Conservation (phyloP, 192 early-diverging fungal genomes). For the Cladochytrium replicatum region DNA sequence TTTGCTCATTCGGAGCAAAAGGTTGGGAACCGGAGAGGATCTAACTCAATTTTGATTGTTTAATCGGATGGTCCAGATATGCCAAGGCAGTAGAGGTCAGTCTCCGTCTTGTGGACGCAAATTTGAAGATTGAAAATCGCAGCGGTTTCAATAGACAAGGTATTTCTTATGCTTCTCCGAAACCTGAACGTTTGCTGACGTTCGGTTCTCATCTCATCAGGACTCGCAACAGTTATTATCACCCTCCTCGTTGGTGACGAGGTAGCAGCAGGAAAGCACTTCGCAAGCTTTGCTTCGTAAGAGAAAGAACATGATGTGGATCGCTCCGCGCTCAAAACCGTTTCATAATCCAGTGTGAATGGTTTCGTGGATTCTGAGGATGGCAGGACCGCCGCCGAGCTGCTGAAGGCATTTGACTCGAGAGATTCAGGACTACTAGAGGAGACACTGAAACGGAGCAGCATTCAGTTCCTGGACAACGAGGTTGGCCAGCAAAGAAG, state of each 20-base stretch:
- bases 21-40: slow-evolving; percentile 23
- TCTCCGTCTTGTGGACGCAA: slow-evolving; percentile 35
- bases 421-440: slow-evolving; percentile 50
- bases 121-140: slow-evolving; percentile 43
- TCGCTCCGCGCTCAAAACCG: background rate
- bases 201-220: too few species aligned
- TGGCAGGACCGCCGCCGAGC: slow-evolving; percentile 39
- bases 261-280: slow-evolving; percentile 56
- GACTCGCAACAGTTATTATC: slow-evolving; percentile 55
- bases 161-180: too few species aligned
- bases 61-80: slow-evolving; percentile 29
- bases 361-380: slow-evolving; percentile 59
- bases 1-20: slow-evolving; percentile 42
- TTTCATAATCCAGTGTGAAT: slow-evolving; percentile 14
- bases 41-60: too few species aligned
- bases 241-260: slow-evolving; percentile 61
- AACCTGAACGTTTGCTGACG: too few species aligned
- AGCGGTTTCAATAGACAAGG: slow-evolving; percentile 49
- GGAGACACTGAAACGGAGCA: slow-evolving; percentile 40
- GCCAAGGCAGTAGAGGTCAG: slow-evolving; percentile 50
- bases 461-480: slow-evolving; percentile 57
- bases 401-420: slow-evolving; percentile 57
- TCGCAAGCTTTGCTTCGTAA: slow-evolving; percentile 47
- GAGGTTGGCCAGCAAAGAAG: too few species aligned
- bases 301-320: background rate